Conservation (phyloP, 2,329 filamentous ascomycete genomes). For the Aspergillus arachidicola region DNA sequence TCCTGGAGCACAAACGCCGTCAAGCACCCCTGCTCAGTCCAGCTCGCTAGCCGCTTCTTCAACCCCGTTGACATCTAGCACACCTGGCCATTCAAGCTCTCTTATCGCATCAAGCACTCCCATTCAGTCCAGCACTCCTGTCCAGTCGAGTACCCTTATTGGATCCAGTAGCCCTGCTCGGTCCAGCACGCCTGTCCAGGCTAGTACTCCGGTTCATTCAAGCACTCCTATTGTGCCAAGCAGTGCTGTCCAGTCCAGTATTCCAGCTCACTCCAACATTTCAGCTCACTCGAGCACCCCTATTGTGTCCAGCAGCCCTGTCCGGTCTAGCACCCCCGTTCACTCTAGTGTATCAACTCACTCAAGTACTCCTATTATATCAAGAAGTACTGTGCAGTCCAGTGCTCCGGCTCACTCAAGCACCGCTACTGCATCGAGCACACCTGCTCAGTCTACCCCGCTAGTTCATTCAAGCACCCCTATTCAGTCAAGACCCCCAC, state of each 20-base stretch:
- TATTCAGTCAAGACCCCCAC: conserved; percentile 6
- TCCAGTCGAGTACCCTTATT: conserved; percentile 10
- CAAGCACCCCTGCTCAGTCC: conserved; percentile 10
- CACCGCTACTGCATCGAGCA: neutral
- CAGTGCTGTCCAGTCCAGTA: conserved; percentile 6
- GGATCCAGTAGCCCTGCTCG: conserved; percentile 10
- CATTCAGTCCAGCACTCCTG: neutral
- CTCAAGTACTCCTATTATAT: neutral
- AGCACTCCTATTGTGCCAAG: conserved; percentile 8
- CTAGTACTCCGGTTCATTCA: neutral
- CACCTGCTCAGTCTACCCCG: too few relatives aligned
- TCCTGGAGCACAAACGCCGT: conserved; percentile 3
- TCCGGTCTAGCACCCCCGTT: conserved; percentile 3
- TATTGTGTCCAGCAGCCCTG: neutral
- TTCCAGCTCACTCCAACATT: conserved; percentile 11
- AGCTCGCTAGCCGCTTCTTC: neutral
- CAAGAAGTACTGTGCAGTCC: conserved; percentile 2
- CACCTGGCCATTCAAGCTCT: conserved; percentile 16
- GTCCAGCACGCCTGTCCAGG: conserved; percentile 13
- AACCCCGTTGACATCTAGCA: conserved; percentile 7
- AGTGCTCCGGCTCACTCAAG: conserved; percentile 6
- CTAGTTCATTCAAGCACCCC: conserved; percentile 5
- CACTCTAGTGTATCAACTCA: conserved; percentile 8
- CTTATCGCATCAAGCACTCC: conserved; percentile 1
- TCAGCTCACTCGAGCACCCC: conserved; percentile 15